Base-by-base conservation (phyloP, 179 eudicot species). In the Pouteria campechiana region DNA sequence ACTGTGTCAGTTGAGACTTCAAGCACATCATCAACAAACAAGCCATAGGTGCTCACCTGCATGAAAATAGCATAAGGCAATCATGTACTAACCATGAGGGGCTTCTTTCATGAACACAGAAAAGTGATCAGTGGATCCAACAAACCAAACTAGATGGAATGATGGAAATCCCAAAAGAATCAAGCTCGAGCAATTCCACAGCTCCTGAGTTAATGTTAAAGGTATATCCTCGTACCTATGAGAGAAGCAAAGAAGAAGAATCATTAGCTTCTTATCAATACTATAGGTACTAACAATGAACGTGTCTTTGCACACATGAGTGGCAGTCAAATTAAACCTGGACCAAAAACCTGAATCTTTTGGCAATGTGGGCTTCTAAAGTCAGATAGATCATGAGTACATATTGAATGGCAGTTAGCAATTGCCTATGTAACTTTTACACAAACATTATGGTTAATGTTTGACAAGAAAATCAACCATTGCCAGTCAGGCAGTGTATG, bases 161-260 rank as follows among this genome's bases (percentile, higher is more conserved):
- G 50, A 82, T 41, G 14, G 93, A 69, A 31, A 67, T 46, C 28
- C 93, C 93, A 60, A 82, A 82, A 8, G 93, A 69, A 52, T 82
- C 93, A 33, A 82, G 74, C 54, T 82, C 93, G 16, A 82, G 76
- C 19, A 76, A 72, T 51, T 72, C 83, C 46, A 82, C 72, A 29
- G 50, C 58, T 39, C 93, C 93, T 13, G 86, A 69, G 62, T 72
- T 72, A 29, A 78, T 64, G 60, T 75, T 42, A 47, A 78, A 82
- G 42, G 65, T 61, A 65, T 67, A 82, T 15, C 93, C 93, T 35
- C 86, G 86, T 43, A 82, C 83, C 93, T 82, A 48, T n/a, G n/a
- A n/a, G n/a, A n/a, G 12, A 37, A 21, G 20, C n/a, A n/a, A 30
- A 32, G 10, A 14, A 32, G 14, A 6, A 32, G 34, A 38, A 2